Base-by-base conservation (phyloP, 2,329 filamentous ascomycete species). In the Aspergillus cejpii region DNA sequence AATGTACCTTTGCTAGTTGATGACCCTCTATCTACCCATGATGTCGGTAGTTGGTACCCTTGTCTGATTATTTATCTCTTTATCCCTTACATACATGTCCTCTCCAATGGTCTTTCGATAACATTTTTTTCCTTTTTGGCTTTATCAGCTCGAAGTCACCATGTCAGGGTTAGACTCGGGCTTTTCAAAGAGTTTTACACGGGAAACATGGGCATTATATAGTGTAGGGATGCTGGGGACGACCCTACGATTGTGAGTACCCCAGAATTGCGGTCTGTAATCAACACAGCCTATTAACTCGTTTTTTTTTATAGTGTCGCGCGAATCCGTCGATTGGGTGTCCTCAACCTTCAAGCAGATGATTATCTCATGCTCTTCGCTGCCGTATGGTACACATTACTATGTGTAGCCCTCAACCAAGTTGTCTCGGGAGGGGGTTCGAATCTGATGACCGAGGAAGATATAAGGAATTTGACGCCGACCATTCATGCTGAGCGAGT, bases 331-430 rank as follows among this genome's bases (percentile, higher is more conserved):
- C 64, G 68, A 42, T 55, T 70, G 5, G 74, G 76, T 2, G 54
- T 76, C 41, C 71, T 62, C 44, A 71, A 72, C 43, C 66, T 80
- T 28, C 76, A 80, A 52, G 19, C 61, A 2, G 78, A 82, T 48
- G 79, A 82, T 58, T 75, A 67, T 50, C 53, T 81, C 21, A 80
- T 81, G 73, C 3, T 77, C 2, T 61, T 76, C 27, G 74, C 74
- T 3, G 67, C 77, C 52, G 61, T 79, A 50, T 69, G 74, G 56
- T 78, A 80, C 53, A 81, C 79, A 0, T 59, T 76, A 12, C 61
- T 83, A 10, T 74, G 80, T 44, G 65, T 75, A 19, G 62, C 68
- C 6, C 71, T 82, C 55, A 80, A 80, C 49, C 40, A 71, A 51
- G 73, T 81, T 38, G 68, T 79, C 15, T 67, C 70, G 2, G 66